Percentiles rank a stretch among this genome's conserved stretches.
Evolutionary conservation across 225 moss, liverwort and hornwort species (phyloP).

Genomic region (Sphagnum contortum): DNA sequence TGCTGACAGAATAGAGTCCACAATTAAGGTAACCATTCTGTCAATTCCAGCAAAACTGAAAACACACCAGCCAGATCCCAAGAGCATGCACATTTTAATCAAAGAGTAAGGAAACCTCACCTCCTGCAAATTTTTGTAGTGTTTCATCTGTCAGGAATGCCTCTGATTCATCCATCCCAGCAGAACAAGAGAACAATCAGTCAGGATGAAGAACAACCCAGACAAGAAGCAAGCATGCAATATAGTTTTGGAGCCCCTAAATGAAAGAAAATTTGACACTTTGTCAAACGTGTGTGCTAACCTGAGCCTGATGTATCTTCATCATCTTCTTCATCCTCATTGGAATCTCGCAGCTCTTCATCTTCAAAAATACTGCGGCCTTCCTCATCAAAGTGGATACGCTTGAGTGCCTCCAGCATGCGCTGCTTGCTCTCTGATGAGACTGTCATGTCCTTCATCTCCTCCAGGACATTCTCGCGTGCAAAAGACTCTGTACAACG

Average conservation of each 20-base stretch:
- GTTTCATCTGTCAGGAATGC: constrained; percentile 51
- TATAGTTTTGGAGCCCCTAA: background rate
- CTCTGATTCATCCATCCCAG: background rate
- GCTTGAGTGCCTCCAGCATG: constrained; percentile 75
- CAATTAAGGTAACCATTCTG: no score
- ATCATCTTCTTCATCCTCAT: constrained; percentile 19
- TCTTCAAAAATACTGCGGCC: constrained; percentile 91
- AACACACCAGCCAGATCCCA: no score
- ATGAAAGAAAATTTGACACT: background rate
- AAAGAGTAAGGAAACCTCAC: constrained; percentile 19
- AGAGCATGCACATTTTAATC: no score
- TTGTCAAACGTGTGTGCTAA: background rate
- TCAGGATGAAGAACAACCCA: background rate
- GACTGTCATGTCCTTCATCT: constrained; percentile 65
- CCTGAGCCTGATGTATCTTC: constrained; percentile 30
- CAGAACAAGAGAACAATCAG: background rate
- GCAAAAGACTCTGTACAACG: constrained; percentile 91
- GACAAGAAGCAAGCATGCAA: background rate
- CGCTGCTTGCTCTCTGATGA: constrained; percentile 62
- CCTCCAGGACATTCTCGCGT: constrained; percentile 74
- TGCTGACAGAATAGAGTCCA: no score
- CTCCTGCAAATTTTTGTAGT: constrained; percentile 49
- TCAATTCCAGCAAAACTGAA: no score
- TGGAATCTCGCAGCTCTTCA: constrained; percentile 32
- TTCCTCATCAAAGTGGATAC: constrained; percentile 83